phyloP scores from a whole-genome alignment of 768 basidiomycete species.

The Lactarius psammicola region DNA sequence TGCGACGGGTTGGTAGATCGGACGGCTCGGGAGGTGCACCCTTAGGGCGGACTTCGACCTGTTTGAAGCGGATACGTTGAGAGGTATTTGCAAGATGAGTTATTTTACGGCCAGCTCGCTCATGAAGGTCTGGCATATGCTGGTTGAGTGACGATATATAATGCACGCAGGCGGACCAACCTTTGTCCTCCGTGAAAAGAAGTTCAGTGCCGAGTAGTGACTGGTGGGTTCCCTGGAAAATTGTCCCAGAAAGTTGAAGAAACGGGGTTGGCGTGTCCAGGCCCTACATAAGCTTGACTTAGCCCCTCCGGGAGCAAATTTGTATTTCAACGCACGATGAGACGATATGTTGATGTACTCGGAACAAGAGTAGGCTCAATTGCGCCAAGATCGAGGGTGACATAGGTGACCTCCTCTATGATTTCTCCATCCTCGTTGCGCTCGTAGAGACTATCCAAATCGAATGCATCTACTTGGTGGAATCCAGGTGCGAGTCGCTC shows the following conservation, averaged over 20 bases:
- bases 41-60: conserved; percentile 58
- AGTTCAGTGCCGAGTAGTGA: conserved; percentile 72
- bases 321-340: conserved; percentile 56
- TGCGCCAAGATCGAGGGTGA: conserved; percentile 69
- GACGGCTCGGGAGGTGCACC: conserved; percentile 8
- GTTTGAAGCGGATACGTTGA: conserved; percentile 69
- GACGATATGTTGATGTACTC: conserved; percentile 62
- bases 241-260: conserved; percentile 71
- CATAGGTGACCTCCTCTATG: conserved; percentile 60
- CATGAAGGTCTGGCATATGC: conserved; percentile 40
- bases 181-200: conserved; percentile 68
- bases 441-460: conserved; percentile 65
- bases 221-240: conserved; percentile 69
- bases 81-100: conserved; percentile 59
- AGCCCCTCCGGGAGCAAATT: neutral
- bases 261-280: conserved; percentile 76
- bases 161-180: conserved; percentile 34
- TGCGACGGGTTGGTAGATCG: neutral
- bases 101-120: conserved; percentile 51
- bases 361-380: conserved; percentile 75
- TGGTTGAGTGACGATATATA: neutral
- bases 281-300: conserved; percentile 42
- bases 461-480: conserved; percentile 65
- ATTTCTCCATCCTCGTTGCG: conserved; percentile 37
- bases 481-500: conserved; percentile 53